Base-by-base conservation (phyloP, 805 yeast genomes). In the Metschnikowia henanensis region DNA sequence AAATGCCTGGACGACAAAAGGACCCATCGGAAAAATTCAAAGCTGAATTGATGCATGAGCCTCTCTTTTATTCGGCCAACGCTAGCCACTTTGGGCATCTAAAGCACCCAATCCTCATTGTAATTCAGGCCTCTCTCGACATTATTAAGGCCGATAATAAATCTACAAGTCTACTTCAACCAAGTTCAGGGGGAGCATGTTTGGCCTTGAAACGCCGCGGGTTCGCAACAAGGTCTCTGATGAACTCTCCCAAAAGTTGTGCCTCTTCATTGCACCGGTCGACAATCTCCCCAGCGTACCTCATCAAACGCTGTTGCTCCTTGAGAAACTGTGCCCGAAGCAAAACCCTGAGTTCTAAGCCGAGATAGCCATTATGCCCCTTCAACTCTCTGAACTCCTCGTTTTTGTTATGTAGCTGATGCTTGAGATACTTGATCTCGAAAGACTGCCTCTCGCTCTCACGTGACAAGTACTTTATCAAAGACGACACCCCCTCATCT, bases 341-440 rank as follows among this genome's bases (percentile, higher is more conserved):
- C 16, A 39, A 18, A 16, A 20, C 26, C 26, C 19, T 44, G 29
- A 50, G 39, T n/a, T 50, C 52, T 6, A 34, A 19, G 12, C 39
- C 43, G 19, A 45, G 39, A 22, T 39, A 47, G 3, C 35, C 36
- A 20, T 42, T 47, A 25, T 65, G 64, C n/a, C 45, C 47, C 20
- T 48, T 49, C 18, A 63, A 38, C 39, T 66, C 70, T 2, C 43
- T 29, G 15, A 55, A 53, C 45, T 58, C 60, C 13, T 52, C 45
- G 6, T 50, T 35, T 31, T 53, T 56, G 21, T 47, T 55, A 1
- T 38, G 34, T 7, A 62, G 25, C 31, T 58, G 50, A 15, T 52
- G 53, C 38, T 57, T 62, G 40, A 70, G 52, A 46, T 54, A 68
- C 43, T 55, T 57, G 43, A 66, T 68, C 46, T 70, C 72, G 50